Evolutionary conservation across 306 rosid genomes (phyloP).

Genomic region (Heteromeles arbutifolia): DNA sequence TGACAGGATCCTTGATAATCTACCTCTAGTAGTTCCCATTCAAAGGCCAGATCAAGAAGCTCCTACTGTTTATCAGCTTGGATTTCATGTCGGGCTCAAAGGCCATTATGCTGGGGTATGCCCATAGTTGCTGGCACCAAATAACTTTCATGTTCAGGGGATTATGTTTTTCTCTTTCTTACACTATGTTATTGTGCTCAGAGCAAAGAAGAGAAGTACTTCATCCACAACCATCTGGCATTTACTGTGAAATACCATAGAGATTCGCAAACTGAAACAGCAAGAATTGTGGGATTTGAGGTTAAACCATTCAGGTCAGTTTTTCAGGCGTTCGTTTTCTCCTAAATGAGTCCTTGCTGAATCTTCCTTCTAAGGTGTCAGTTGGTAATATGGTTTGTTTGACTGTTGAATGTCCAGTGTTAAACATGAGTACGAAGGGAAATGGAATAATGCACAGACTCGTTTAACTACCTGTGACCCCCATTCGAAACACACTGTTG

Average conservation of each 20-base stretch:
- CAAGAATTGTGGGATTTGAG: conserved; percentile 97
- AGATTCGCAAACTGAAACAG: conserved; percentile 64
- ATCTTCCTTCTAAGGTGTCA: not conserved
- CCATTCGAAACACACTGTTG: conserved; percentile 70
- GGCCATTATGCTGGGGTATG: conserved; percentile 75
- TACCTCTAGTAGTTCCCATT: conserved; percentile 80
- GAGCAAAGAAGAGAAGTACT: conserved; percentile 81
- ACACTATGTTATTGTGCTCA: conserved; percentile 28
- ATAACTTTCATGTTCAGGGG: not conserved
- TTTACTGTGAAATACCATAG: conserved; percentile 82
- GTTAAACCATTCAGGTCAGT: conserved; percentile 79
- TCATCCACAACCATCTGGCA: conserved; percentile 88
- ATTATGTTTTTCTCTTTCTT: conserved; percentile 16
- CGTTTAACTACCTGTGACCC: conserved; percentile 93
- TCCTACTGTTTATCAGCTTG: conserved; percentile 78
- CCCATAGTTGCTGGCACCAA: conserved; percentile 13
- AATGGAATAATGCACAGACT: conserved; percentile 58
- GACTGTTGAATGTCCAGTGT: conserved; percentile 41
- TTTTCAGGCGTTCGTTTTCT: conserved; percentile 1
- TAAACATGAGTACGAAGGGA: conserved; percentile 81
- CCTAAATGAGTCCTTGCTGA: not conserved
- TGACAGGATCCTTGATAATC: conserved; percentile 90
- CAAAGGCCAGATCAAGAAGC: conserved; percentile 69
- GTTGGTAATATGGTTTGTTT: conserved; percentile 17
- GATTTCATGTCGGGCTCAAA: conserved; percentile 80